phyloP scores from a whole-genome alignment of 1,284 basidiomycete species.

The Termitomyces sp. region DNA sequence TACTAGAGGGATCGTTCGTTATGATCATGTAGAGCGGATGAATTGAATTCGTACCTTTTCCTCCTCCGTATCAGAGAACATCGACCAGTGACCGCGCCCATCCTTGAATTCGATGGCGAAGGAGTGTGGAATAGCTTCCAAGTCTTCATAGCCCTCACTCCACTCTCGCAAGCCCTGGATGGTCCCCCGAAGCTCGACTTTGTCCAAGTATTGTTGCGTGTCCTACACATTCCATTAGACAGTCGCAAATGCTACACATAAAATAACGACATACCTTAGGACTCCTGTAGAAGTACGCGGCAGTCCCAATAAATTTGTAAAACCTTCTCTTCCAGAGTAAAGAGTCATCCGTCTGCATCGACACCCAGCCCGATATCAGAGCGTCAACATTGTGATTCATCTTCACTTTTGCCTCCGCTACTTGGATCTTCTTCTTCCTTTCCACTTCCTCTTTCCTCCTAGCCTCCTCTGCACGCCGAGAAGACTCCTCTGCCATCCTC shows the following conservation, averaged over 20 bases:
- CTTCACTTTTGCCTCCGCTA: slow-evolving; percentile 39
- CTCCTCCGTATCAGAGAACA: slow-evolving; percentile 62
- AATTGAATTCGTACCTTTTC: slow-evolving; percentile 49
- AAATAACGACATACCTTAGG: slow-evolving; percentile 38
- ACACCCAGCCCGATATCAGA: slow-evolving; percentile 59
- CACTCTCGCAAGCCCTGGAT: slow-evolving; percentile 54
- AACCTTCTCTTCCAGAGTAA: slow-evolving; percentile 64
- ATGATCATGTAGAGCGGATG: not conserved
- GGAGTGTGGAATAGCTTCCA: slow-evolving; percentile 64
- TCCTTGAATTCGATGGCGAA: slow-evolving; percentile 63
- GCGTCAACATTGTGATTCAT: slow-evolving; percentile 28
- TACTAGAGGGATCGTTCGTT: slow-evolving; percentile 22
- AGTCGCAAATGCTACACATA: not conserved
- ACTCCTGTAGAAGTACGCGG: slow-evolving; percentile 49
- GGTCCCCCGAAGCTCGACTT: slow-evolving; percentile 41
- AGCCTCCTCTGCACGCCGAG: slow-evolving; percentile 39
- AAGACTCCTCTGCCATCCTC: slow-evolving; percentile 40
- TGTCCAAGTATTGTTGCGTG: slow-evolving; percentile 40
- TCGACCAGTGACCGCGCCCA: slow-evolving; percentile 44
- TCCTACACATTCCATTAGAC: slow-evolving; percentile 33
- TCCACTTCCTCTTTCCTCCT: slow-evolving; percentile 39
- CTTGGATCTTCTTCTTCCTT: slow-evolving; percentile 40
- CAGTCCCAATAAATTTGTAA: slow-evolving; percentile 50
- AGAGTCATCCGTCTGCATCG: slow-evolving; percentile 52
- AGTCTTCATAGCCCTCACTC: slow-evolving; percentile 68